Evolutionary conservation across 2,329 filamentous ascomycete genomes (phyloP), one percentile per base, ranked within the genome.

Genomic region (Cercospora zeae-maydis): DNA sequence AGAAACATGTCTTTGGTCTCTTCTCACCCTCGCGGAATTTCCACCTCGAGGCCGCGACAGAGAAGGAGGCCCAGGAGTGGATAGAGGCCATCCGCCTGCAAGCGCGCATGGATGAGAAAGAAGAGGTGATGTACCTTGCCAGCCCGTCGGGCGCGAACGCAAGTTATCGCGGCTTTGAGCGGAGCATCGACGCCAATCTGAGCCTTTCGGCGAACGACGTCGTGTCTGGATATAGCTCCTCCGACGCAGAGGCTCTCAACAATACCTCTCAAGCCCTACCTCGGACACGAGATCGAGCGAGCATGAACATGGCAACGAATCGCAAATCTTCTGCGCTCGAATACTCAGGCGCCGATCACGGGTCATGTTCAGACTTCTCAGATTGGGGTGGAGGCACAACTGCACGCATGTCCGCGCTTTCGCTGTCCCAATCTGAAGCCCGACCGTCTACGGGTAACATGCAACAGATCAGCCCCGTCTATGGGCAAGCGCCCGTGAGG

Each of bases 21-120:
- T 99, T 96, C 78, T 93, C 92, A 0, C 90, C 93, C 0, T 89
- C 92, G 14, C 88, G 89, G 68, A 98, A 97, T 78, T 96, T 89
- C 78, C 92, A 97, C 72, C 87, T 99, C 63, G 90, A 96, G 76
- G 92, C 91, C 0, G 75, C 82, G 33, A 88, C 84, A 3, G 84
- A 87, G 56, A 81, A 86, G 63, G 93, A 97, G 66, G 91, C 91
- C 5, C 85, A 90, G 65, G 87, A 90, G 72, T 99, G 95, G 95
- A 90, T 97, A 16, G 83, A 90, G 27, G 78, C 90, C 57, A 93
- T 98, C 71, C 85, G 92, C 53, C 81, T 81, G 61, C 88, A 95
- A 71, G 91, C 92, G 16, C 86, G 90, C 61, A 91, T 96, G 63
- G 92, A 96, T 67, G 90, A 95, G 72, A 91, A 95, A 55, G 92